phyloP scores from a whole-genome alignment of 345 rosid genomes.

The Populus nigra region DNA sequence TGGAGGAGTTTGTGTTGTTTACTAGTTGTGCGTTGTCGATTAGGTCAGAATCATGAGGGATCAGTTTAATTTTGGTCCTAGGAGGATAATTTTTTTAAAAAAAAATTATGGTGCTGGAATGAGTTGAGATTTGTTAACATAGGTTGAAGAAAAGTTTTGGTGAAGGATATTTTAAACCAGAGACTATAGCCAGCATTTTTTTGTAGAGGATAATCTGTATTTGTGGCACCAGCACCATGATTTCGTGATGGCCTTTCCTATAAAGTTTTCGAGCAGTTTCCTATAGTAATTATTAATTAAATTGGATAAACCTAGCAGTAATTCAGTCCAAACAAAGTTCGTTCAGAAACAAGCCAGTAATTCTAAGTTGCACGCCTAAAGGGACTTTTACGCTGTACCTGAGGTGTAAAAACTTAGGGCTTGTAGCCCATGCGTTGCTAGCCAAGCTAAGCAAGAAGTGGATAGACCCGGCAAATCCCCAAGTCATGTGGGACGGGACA shows the following conservation, averaged over 20 bases:
- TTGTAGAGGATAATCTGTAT: neutral
- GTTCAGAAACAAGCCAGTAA: neutral
- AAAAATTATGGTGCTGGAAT: slow-evolving; percentile 7
- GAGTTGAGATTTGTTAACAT: slow-evolving; percentile 9
- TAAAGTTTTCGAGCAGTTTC: neutral
- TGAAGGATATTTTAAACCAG: neutral
- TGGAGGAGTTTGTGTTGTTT: slow-evolving; percentile 1
- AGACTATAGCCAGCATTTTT: neutral
- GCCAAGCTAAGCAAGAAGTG: neutral
- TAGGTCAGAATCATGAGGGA: slow-evolving; percentile 15
- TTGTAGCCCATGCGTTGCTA: neutral
- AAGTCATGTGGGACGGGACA: neutral
- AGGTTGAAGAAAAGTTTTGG: slow-evolving; percentile 24
- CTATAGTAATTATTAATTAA: neutral
- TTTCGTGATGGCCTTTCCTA: neutral
- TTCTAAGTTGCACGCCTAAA: neutral
- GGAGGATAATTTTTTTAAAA: slow-evolving; percentile 8
- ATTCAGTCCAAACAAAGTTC: neutral
- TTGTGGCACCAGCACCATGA: neutral
- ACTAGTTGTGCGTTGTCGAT: neutral
- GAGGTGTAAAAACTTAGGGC: neutral
- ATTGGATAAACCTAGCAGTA: neutral
- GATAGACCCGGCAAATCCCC: neutral
- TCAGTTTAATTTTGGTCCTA: slow-evolving; percentile 17
- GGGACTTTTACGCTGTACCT: neutral